Percentiles rank a stretch among this genome's conserved stretches.
Evolutionary conservation across 1,284 basidiomycete genomes (phyloP).

Genomic region (Mycena citricolor): DNA sequence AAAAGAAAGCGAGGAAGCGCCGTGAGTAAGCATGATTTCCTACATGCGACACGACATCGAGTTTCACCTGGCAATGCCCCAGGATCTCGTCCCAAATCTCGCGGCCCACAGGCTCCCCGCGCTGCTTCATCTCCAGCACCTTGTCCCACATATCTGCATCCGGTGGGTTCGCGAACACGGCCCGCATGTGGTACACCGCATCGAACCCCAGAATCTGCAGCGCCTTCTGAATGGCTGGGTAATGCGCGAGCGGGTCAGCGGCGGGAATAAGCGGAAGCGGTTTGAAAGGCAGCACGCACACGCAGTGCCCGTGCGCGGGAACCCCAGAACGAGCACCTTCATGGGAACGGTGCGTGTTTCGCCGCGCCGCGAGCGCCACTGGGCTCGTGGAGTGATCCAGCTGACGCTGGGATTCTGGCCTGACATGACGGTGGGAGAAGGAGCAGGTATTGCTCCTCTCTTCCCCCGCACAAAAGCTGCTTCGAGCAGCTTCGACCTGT

Average conservation of each 20-base stretch:
- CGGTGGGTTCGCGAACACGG: background rate
- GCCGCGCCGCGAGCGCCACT: no score
- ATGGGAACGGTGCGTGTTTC: conserved; percentile 3
- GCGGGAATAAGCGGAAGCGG: background rate
- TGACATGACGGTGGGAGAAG: no score
- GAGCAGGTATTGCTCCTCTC: no score
- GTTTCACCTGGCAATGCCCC: conserved; percentile 7
- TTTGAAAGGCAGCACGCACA: background rate
- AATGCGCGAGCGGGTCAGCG: background rate
- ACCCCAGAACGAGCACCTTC: conserved; percentile 7
- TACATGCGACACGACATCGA: no score
- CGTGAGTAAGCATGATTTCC: background rate
- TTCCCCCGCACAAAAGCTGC: no score
- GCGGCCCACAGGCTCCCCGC: conserved; percentile 2
- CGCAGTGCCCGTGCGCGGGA: conserved; percentile 2
- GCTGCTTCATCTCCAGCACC: conserved; percentile 8
- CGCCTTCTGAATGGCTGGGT: conserved; percentile 3
- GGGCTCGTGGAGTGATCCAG: no score
- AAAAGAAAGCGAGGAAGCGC: background rate
- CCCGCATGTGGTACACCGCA: conserved; percentile 2
- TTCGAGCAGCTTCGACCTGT: no score
- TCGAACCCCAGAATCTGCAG: conserved; percentile 8
- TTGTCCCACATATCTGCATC: conserved; percentile 8
- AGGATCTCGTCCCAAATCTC: conserved; percentile 10
- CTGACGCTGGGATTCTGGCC: no score